A percentile compares a stretch with the other conserved stretches of the same genome.
Conservation (phyloP, 2,329 filamentous ascomycete species). For the Penicillium capsulatum region DNA sequence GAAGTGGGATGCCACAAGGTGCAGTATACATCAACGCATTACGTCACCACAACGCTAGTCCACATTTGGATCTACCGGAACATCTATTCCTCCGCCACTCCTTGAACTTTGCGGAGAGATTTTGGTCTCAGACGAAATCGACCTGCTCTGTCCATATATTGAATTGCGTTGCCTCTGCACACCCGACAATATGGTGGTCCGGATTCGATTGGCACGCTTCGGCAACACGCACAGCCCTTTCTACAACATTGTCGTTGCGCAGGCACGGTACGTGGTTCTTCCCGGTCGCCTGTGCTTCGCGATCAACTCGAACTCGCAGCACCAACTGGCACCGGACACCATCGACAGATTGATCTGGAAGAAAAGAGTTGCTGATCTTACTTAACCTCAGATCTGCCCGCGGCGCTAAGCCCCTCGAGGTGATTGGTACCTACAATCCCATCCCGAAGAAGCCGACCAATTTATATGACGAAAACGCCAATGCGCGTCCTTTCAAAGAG, state of each 20-base stretch:
- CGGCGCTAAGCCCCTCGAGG: conserved; percentile 85
- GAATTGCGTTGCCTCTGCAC: conserved; percentile 4
- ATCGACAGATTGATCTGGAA: no score
- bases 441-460: conserved; percentile 52
- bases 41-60: conserved; percentile 22
- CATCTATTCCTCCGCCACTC: conserved; percentile 24
- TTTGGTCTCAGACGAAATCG: conserved; percentile 3
- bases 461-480: conserved; percentile 45
- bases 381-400: conserved; percentile 64
- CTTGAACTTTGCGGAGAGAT: conserved; percentile 29
- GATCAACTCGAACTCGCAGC: no score
- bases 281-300: no score
- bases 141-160: conserved; percentile 2
- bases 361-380: background rate
- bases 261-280: conserved; percentile 65
- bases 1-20: no score
- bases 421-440: conserved; percentile 68
- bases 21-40: conserved; percentile 10
- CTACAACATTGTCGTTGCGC: conserved; percentile 95
- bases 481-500: conserved; percentile 78
- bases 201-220: conserved; percentile 90
- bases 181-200: conserved; percentile 70
- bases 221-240: conserved; percentile 82
- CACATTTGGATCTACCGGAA: conserved; percentile 17
- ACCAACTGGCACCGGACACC: no score